phyloP scores from a whole-genome alignment of 2,329 filamentous ascomycete genomes.

The Escovopsis sp. region DNA sequence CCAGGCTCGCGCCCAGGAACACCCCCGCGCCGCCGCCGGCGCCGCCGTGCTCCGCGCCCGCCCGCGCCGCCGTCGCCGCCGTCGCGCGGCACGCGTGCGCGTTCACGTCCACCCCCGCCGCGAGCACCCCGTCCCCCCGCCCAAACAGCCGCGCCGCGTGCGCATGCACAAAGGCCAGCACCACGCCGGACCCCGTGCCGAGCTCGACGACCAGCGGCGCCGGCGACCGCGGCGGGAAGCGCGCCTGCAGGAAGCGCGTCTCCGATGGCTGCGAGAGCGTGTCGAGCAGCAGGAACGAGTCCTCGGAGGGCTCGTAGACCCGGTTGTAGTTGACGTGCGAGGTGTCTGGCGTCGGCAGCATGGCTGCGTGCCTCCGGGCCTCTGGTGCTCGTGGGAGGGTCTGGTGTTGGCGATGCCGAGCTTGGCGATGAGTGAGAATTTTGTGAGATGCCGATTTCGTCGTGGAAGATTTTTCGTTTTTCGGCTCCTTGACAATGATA shows the following conservation, averaged over 20 bases:
- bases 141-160: conserved; percentile 62
- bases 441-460: too few relatives aligned
- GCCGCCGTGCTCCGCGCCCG: conserved; percentile 17
- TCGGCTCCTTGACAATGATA: too few relatives aligned
- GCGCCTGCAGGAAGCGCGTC: conserved; percentile 48
- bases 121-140: conserved; percentile 45
- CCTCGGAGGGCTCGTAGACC: conserved; percentile 91
- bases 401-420: too few relatives aligned
- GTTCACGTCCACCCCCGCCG: conserved; percentile 74
- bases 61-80: conserved; percentile 46
- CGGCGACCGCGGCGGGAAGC: conserved; percentile 32
- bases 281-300: conserved; percentile 88
- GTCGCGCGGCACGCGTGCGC: conserved; percentile 68
- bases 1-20: conserved; percentile 53
- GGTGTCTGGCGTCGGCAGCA: conserved; percentile 90
- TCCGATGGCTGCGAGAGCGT: conserved; percentile 64
- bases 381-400: too few relatives aligned
- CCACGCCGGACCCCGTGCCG: conserved; percentile 82
- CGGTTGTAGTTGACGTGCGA: conserved; percentile 78
- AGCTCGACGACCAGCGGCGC: conserved; percentile 64
- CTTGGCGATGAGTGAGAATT: too few relatives aligned
- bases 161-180: conserved; percentile 76
- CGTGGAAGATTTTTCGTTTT: too few relatives aligned
- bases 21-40: conserved; percentile 14
- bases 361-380: conserved; percentile 20